phyloP scores from a whole-genome alignment of 2,329 filamentous ascomycete species.

The Clonostachys sp. region DNA sequence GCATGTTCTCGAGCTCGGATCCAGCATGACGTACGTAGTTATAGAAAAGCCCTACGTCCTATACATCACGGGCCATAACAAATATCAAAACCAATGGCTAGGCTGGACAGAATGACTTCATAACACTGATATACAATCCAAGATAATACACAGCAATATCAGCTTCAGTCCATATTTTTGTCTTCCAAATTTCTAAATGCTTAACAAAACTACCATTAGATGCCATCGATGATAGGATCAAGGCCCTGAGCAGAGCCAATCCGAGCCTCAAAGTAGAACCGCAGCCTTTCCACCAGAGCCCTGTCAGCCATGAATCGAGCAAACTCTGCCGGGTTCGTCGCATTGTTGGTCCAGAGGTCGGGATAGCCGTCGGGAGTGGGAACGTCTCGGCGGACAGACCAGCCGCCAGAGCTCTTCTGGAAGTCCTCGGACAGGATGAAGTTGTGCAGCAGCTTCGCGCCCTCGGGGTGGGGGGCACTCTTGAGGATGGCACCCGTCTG shows the following conservation, averaged over 20 bases:
- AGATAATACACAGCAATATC: too few species aligned
- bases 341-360: conserved; percentile 13
- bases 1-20: too few species aligned
- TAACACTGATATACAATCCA: too few species aligned
- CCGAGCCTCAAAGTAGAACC: conserved; percentile 30
- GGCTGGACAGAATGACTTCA: too few species aligned
- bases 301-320: conserved; percentile 34
- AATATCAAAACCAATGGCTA: too few species aligned
- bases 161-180: too few species aligned
- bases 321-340: conserved; percentile 31
- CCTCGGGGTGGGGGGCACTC: conserved; percentile 41
- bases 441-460: conserved; percentile 43
- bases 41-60: too few species aligned
- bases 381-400: conserved; percentile 29
- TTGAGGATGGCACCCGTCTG: conserved; percentile 43
- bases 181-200: too few species aligned
- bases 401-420: conserved; percentile 19
- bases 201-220: too few species aligned
- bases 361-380: conserved; percentile 14
- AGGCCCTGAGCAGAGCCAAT: neutral
- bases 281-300: conserved; percentile 29
- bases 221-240: neutral
- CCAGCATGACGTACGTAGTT: too few species aligned
- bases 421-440: conserved; percentile 36
- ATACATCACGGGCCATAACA: too few species aligned